Conservation (phyloP, 1,284 basidiomycete species). For the Pseudozyma hubeiensis region DNA sequence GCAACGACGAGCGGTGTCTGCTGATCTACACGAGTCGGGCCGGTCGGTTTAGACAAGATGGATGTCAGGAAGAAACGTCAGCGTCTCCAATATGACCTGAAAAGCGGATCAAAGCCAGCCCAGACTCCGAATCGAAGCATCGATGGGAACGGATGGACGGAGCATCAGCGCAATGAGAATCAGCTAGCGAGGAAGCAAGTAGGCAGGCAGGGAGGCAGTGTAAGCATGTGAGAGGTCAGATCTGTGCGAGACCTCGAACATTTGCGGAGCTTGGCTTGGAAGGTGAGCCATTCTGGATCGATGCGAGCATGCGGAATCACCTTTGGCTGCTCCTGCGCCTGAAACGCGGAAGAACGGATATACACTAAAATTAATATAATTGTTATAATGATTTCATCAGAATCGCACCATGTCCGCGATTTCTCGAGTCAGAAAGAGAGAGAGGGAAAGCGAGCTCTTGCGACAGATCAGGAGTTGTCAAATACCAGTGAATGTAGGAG, state of each 20-base stretch:
- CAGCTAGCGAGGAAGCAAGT: neutral
- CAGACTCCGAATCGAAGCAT: neutral
- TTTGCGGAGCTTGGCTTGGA: neutral
- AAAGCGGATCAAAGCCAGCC: neutral
- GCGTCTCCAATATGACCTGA: neutral
- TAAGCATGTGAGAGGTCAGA: neutral
- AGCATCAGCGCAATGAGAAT: neutral
- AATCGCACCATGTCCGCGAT: too few relatives aligned
- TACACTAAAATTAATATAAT: too few relatives aligned
- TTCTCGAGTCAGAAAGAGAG: neutral
- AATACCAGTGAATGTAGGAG: too few relatives aligned
- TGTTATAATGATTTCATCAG: too few relatives aligned
- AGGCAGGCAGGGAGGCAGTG: neutral
- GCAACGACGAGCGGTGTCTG: neutral
- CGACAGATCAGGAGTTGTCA: too few relatives aligned
- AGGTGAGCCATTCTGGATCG: neutral
- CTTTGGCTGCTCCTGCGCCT: neutral
- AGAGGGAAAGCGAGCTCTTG: too few relatives aligned
- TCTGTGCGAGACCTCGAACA: neutral
- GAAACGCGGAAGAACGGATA: neutral
- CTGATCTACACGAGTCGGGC: neutral
- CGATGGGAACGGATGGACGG: conserved; percentile 1
- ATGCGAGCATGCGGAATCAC: neutral
- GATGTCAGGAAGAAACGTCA: neutral
- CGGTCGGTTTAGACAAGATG: too few relatives aligned